Evolutionary conservation across 2,329 filamentous ascomycete species (phyloP), one percentile per base, ranked within the genome.

Genomic region (Beauveria rudraprayagi): DNA sequence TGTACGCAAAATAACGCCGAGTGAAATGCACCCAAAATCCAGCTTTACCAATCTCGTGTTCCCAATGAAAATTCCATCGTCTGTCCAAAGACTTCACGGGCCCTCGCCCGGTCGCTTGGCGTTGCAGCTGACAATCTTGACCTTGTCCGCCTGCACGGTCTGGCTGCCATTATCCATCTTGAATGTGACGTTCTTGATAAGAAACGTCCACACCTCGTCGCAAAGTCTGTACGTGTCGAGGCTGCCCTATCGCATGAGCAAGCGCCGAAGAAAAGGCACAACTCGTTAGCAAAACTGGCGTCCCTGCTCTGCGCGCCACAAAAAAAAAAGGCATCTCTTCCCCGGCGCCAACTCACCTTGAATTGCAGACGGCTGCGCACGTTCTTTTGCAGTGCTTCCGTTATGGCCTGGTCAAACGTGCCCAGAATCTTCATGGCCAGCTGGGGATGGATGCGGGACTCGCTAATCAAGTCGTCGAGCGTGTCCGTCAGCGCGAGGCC

Each of bases 141-240:
- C 90, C 74, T 92, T 93, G 72, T 97, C 93, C 22, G 92, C 92
- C 43, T 83, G 78, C 16, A 97, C 86, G 1, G 84, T 83, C 63
- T 86, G 83, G 61, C 83, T 85, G 67, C 82, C 82, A 57, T 89
- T 91, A 68, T 97, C 93, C 78, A 97, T 88, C 78, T 99, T 99
- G 80, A 99, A 97, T n/a, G 88, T 92, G 61, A 97, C 92, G 67
- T 97, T 94, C 77, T 97, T 97, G 77, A 99, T 96, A 62, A 99
- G 84, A 75, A 99, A 99, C 1, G 94, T 99, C 94, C 94, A 99
- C 62, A 99, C 94, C 78, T 99, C 94, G 77, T 99, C 94, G 79
- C 94, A 99, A 83, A 99, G 99, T 68, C 94, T 89, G 80, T 99
- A 99, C 17, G 94, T 97, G 73, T 97, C 92, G 65, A 99, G 87